Evolutionary conservation across 306 rosid species (phyloP).

Genomic region (Medicago arabica): DNA sequence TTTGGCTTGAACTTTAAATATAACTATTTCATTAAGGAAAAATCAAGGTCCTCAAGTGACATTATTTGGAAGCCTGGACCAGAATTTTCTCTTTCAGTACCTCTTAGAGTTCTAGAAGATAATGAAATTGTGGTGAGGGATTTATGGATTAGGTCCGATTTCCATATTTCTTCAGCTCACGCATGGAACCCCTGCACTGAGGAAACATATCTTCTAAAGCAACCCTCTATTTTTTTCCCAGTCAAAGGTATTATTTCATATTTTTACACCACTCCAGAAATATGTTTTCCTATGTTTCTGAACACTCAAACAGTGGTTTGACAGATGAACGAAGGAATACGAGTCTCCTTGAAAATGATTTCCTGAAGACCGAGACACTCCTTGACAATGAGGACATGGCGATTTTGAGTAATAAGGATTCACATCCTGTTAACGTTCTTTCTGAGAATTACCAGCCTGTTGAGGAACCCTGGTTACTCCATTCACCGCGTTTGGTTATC

Average conservation of each 20-base stretch:
- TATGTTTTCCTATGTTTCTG: conserved; percentile 69
- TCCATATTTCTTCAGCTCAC: conserved; percentile 50
- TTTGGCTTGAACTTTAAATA: conserved; percentile 78
- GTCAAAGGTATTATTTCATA: conserved; percentile 68
- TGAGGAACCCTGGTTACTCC: conserved; percentile 92
- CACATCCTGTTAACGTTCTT: conserved; percentile 46
- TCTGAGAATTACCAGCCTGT: conserved; percentile 69
- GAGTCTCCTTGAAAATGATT: conserved; percentile 54
- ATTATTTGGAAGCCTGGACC: conserved; percentile 95
- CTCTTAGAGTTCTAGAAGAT: conserved; percentile 51
- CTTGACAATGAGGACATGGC: conserved; percentile 46
- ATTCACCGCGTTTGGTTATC: conserved; percentile 45
- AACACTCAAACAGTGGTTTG: conserved; percentile 99
- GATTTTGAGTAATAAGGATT: conserved; percentile 40
- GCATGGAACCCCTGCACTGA: conserved; percentile 63
- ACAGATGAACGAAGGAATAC: conserved; percentile 75
- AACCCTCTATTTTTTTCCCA: conserved; percentile 51
- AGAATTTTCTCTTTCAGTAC: conserved; percentile 79
- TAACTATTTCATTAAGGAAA: conserved; percentile 79
- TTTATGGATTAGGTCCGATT: conserved; percentile 74
- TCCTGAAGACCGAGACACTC: conserved; percentile 46
- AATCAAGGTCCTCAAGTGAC: conserved; percentile 58
- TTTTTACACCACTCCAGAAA: conserved; percentile 40
- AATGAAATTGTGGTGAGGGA: conserved; percentile 69
- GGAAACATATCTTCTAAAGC: conserved; percentile 67